Evolutionary conservation across 2,329 filamentous ascomycete genomes (phyloP).

Genomic region (Ophiostoma himal-ulmi): DNA sequence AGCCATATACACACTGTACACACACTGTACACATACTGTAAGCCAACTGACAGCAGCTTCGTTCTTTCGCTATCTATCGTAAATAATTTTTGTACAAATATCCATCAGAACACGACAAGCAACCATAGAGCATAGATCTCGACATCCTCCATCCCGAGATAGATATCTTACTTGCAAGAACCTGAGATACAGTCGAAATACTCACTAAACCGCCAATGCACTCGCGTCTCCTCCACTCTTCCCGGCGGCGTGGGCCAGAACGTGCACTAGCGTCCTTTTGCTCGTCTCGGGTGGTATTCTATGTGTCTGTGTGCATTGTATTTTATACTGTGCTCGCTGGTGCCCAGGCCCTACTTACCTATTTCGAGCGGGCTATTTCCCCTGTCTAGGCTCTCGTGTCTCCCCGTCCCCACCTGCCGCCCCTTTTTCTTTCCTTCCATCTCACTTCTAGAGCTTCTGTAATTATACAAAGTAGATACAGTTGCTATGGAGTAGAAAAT

Average conservation of each 20-base stretch:
- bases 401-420: slow-evolving; percentile 7
- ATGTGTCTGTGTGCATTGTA: not conserved
- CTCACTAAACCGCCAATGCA: not conserved
- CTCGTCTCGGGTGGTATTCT: not conserved
- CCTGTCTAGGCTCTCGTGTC: slow-evolving; percentile 3
- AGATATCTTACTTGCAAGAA: not conserved
- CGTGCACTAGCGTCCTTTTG: slow-evolving; percentile 11
- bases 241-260: slow-evolving; percentile 11
- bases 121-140: not conserved
- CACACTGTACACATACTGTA: not conserved
- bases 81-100: not conserved
- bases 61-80: not conserved
- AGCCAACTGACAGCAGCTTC: not conserved
- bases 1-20: not conserved
- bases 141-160: not conserved
- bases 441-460: slow-evolving; percentile 11
- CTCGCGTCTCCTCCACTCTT: slow-evolving; percentile 11
- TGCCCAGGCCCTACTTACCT: not conserved
- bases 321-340: not conserved
- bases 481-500: not conserved
- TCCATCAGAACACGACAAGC: not conserved
- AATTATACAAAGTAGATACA: not conserved
- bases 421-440: slow-evolving; percentile 10
- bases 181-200: not conserved
- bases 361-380: not conserved